Percentiles rank a stretch among this genome's conserved stretches.
Conservation (phyloP, 441 rosid species). For the Codiaeum variegatum region DNA sequence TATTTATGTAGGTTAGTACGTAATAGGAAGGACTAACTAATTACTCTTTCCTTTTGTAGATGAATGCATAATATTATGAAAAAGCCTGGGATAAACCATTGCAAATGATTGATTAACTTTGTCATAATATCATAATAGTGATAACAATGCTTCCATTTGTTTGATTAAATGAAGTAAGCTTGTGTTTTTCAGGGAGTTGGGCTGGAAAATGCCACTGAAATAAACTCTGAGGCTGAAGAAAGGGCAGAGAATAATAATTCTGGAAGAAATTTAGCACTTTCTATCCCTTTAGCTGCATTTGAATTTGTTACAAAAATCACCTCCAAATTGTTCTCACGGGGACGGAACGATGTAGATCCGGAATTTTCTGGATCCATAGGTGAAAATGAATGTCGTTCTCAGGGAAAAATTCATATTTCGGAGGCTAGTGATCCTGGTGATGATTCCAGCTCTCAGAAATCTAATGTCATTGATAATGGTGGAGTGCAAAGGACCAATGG, state of each 20-base stretch:
- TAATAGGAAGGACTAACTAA: neutral
- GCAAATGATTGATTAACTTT: neutral
- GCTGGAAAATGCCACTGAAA: constrained; percentile 30
- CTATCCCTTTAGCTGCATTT: constrained; percentile 88
- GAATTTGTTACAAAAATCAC: constrained; percentile 84
- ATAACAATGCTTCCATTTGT: neutral
- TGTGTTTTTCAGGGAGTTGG: constrained; percentile 51
- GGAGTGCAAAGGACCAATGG: constrained; percentile 32
- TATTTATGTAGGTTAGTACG: too few species aligned
- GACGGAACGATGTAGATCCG: constrained; percentile 50
- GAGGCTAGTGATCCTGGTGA: constrained; percentile 38
- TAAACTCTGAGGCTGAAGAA: constrained; percentile 44
- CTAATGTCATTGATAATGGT: constrained; percentile 31
- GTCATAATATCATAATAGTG: neutral
- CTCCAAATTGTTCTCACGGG: constrained; percentile 74
- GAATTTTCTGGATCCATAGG: constrained; percentile 39
- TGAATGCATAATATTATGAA: neutral
- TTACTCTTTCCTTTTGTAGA: neutral
- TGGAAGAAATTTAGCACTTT: constrained; percentile 65
- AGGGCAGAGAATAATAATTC: constrained; percentile 40
- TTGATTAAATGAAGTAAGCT: constrained; percentile 15
- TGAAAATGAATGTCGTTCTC: constrained; percentile 41
- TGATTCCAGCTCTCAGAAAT: constrained; percentile 43
- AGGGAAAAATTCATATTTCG: constrained; percentile 25
- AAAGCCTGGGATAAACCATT: neutral